These are phyloP conservation scores for Backusella luteola DNA, from an alignment of 192 early-diverging fungal genomes.

Conservation along the genomic window DNA sequence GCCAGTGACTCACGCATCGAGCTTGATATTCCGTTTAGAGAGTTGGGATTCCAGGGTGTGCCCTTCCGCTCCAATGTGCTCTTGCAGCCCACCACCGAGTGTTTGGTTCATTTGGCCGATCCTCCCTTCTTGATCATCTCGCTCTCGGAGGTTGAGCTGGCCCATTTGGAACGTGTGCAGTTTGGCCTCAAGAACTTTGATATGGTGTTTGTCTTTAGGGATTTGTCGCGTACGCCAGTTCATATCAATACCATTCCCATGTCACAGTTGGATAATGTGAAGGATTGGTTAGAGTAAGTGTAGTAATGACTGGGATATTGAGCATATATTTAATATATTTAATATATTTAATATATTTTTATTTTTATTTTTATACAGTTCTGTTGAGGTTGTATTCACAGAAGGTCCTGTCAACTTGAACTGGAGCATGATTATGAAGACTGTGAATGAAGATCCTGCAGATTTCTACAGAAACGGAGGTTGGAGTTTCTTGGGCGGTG, in stretches of 20 bases:
- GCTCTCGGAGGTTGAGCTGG: constrained; percentile 90
- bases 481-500: constrained; percentile 85
- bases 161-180: constrained; percentile 95
- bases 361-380: constrained; percentile 39
- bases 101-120: constrained; percentile 94
- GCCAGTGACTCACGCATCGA: constrained; percentile 76
- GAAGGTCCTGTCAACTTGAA: constrained; percentile 94
- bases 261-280: constrained; percentile 87
- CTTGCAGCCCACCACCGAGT: constrained; percentile 94
- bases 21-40: constrained; percentile 91
- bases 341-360: background rate
- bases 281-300: constrained; percentile 89
- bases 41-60: constrained; percentile 94
- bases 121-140: constrained; percentile 91
- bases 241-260: constrained; percentile 97
- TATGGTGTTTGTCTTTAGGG: constrained; percentile 97
- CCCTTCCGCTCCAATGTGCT: constrained; percentile 88
- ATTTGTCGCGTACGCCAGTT: constrained; percentile 82
- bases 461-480: constrained; percentile 91
- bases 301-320: background rate
- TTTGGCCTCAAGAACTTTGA: constrained; percentile 99
- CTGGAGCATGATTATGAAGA: constrained; percentile 99
- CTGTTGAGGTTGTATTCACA: constrained; percentile 87
- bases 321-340: background rate
- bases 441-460: constrained; percentile 87